Conservation (phyloP, 352 stramenopile genomes). For the Phytophthora sansomeana region DNA sequence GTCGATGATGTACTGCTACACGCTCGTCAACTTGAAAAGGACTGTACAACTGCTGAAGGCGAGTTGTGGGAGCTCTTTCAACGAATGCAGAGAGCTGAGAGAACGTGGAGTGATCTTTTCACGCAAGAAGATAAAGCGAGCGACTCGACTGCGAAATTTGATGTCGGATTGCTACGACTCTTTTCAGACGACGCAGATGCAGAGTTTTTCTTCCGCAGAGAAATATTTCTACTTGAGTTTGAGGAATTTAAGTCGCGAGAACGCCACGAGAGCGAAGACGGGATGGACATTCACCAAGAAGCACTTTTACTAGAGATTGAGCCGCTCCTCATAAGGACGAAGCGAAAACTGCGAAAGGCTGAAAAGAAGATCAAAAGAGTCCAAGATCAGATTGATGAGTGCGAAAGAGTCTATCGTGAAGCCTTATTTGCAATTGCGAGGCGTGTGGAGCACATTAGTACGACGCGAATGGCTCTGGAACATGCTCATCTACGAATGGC, state of each 20-base stretch:
- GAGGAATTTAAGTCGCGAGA: slow-evolving; percentile 18
- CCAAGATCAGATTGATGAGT: slow-evolving; percentile 42
- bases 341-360: slow-evolving; percentile 62
- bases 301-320: slow-evolving; percentile 16
- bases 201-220: slow-evolving; percentile 58
- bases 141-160: background rate
- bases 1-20: slow-evolving; percentile 45
- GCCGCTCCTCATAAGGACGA: slow-evolving; percentile 21
- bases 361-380: slow-evolving; percentile 58
- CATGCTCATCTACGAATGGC: slow-evolving; percentile 42
- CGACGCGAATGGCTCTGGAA: slow-evolving; percentile 46
- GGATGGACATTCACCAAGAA: slow-evolving; percentile 11
- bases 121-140: background rate
- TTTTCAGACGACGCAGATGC: slow-evolving; percentile 52
- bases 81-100: slow-evolving; percentile 32
- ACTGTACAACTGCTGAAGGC: slow-evolving; percentile 45
- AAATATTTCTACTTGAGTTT: slow-evolving; percentile 52
- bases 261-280: background rate
- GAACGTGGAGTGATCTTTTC: slow-evolving; percentile 13
- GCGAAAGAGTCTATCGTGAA: slow-evolving; percentile 36
- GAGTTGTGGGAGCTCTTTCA: slow-evolving; percentile 49
- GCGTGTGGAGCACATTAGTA: slow-evolving; percentile 39
- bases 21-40: slow-evolving; percentile 45
- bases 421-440: slow-evolving; percentile 29
- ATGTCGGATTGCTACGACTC: slow-evolving; percentile 43